Evolutionary conservation across 345 rosid species (phyloP).

Genomic region (Salix udensis): DNA sequence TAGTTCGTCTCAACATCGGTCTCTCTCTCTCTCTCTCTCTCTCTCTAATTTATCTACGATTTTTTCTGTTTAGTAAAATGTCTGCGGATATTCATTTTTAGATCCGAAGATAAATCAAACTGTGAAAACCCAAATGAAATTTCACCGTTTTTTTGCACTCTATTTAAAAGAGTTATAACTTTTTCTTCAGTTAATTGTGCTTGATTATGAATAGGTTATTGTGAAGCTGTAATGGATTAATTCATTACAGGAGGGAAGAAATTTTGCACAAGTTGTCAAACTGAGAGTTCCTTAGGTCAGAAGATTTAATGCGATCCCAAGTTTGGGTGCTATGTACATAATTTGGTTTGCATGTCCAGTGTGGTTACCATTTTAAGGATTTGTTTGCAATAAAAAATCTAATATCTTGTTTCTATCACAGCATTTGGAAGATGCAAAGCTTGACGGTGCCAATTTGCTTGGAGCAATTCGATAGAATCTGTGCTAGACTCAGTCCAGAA

Average conservation of each 20-base stretch:
- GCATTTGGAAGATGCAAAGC: conserved; percentile 82
- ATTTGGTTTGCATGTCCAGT: not conserved
- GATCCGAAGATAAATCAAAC: not conserved
- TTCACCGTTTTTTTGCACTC: not conserved
- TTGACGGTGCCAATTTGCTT: conserved; percentile 81
- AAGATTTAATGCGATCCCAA: not conserved
- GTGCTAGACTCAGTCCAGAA: not conserved
- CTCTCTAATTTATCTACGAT: not conserved
- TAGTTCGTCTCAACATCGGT: conserved; percentile 83
- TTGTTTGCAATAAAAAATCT: not conserved
- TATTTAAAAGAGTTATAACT: not conserved
- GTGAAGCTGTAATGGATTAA: not conserved
- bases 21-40: conserved; percentile 1
- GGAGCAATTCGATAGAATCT: conserved; percentile 61
- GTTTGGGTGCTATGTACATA: not conserved
- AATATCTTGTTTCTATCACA: conserved; percentile 19
- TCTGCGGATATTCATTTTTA: not conserved
- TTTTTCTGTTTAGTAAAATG: not conserved
- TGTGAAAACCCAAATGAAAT: not conserved
- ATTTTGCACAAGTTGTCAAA: conserved; percentile 45
- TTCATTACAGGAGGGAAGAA: conserved; percentile 72
- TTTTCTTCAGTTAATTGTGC: too few species aligned
- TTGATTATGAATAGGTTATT: not conserved
- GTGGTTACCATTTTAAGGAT: not conserved
- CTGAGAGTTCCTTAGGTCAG: not conserved